Base-by-base conservation (phyloP, 2,329 filamentous ascomycete species). In the Xylariaceae sp. region DNA sequence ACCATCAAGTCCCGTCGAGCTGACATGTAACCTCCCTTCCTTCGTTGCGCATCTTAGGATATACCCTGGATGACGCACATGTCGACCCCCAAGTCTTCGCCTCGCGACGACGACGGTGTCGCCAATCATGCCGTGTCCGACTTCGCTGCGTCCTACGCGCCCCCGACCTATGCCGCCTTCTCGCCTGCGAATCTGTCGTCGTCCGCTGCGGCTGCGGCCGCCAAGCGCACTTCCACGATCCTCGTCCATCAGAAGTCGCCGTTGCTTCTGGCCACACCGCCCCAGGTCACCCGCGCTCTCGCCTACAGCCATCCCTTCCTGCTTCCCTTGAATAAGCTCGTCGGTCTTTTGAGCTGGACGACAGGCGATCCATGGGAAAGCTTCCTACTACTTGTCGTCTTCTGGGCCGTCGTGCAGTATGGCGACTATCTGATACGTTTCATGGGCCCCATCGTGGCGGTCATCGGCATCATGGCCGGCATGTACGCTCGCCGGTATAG, bases 201-300 rank as follows among this genome's bases (percentile, higher is more conserved):
- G 54, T 76, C 79, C 59, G 78, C 82, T 35, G 80, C 83, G n/a
- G 83, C 86, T 37, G 23, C 23, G 23, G 81, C 83, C 9, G 85
- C 86, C 48, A 88, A 89, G 70, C 88, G 93, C 63, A 86, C 90
- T 51, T 95, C 91, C 15, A 95, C 91, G 59, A 92, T 99, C 67
- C 86, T 97, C 67, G 92, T 99, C 17, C 92, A 97, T 75, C 93
- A 96, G 74, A 99, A 97, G 76, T 96, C 91, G 13, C 94, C 94
- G 9, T 77, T 99, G 51, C 82, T 99, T 15, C 87, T 96, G 61
- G 92, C 93, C 13, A 99, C 94, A 8, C 94, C 94, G 49, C 94
- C 94, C 1, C 90, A 96, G 72, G 88, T 99, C 72, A 99, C 94
- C 2, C 86, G 94, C 67, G 92, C 93, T 11, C 82, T 99, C 61